phyloP scores from a whole-genome alignment of 2,329 filamentous ascomycete genomes.

The Chrysosporium keratinophilum region DNA sequence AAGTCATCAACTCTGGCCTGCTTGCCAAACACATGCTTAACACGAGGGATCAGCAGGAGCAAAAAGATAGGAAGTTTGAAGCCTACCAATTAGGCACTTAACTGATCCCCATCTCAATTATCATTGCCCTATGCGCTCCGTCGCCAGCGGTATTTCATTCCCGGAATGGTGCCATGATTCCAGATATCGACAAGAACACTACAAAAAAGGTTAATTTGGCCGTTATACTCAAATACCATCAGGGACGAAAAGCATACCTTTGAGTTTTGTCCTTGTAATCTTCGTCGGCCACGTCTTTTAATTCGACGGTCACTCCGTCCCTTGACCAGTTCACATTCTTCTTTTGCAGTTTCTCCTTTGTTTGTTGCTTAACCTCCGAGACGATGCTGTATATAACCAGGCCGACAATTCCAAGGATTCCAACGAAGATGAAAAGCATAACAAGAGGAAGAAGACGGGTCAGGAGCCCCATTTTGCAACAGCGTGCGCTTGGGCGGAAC shows the following conservation, averaged over 20 bases:
- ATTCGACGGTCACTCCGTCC: conserved; percentile 51
- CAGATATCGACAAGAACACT: conserved; percentile 42
- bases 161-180: conserved; percentile 16
- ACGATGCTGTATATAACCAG: conserved; percentile 50
- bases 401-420: conserved; percentile 43
- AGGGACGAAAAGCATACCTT: conserved; percentile 30
- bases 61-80: background rate
- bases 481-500: background rate
- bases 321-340: conserved; percentile 51
- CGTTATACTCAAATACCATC: background rate
- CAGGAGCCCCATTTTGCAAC: conserved; percentile 7
- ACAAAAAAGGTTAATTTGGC: background rate
- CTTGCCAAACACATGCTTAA: background rate
- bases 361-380: conserved; percentile 48
- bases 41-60: background rate
- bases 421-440: conserved; percentile 46
- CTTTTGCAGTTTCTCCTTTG: conserved; percentile 52
- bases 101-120: background rate
- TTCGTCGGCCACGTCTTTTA: conserved; percentile 49
- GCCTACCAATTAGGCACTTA: background rate
- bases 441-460: conserved; percentile 43
- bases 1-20: too few relatives aligned
- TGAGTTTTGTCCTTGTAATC: conserved; percentile 52
- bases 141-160: conserved; percentile 1
- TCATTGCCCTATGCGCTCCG: background rate